Conservation (phyloP, 148 eudicot genomes). For the Diospyros kaki region DNA sequence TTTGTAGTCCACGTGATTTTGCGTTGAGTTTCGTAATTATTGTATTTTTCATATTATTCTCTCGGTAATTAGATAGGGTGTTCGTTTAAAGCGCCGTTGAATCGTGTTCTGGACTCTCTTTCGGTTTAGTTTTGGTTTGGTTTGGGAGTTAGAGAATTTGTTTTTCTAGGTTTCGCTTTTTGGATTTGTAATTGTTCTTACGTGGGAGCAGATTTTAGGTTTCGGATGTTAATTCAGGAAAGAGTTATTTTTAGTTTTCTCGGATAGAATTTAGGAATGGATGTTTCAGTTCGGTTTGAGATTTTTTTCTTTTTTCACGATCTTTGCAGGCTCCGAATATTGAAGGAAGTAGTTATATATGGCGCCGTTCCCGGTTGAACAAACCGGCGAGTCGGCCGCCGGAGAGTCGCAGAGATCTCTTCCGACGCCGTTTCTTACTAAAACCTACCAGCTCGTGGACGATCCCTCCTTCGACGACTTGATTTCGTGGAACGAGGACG, state of each 20-base stretch:
- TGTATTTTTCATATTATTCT: no score
- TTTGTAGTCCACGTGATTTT: no score
- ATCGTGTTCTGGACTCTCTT: no score
- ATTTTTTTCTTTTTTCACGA: neutral
- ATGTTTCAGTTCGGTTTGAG: neutral
- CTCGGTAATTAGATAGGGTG: no score
- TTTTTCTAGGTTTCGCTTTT: no score
- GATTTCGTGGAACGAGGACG: conserved; percentile 81
- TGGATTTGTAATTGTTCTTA: no score
- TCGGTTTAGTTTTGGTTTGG: no score
- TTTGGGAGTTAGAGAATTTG: no score
- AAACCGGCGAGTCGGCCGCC: conserved; percentile 39
- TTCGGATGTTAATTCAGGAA: neutral
- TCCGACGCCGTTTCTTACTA: conserved; percentile 82
- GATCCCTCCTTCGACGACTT: conserved; percentile 60
- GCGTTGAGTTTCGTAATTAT: no score
- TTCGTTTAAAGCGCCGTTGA: no score
- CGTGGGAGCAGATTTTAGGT: no score
- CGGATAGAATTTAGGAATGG: neutral
- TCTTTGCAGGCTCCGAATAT: neutral
- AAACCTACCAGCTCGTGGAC: conserved; percentile 74
- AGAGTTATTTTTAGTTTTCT: neutral
- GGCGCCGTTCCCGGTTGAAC: conserved; percentile 42
- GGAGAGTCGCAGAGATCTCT: conserved; percentile 45
- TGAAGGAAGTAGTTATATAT: neutral